Evolutionary conservation across 2,329 filamentous ascomycete species (phyloP), one percentile per base, ranked within the genome.

Genomic region (Cladosporium sp.): DNA sequence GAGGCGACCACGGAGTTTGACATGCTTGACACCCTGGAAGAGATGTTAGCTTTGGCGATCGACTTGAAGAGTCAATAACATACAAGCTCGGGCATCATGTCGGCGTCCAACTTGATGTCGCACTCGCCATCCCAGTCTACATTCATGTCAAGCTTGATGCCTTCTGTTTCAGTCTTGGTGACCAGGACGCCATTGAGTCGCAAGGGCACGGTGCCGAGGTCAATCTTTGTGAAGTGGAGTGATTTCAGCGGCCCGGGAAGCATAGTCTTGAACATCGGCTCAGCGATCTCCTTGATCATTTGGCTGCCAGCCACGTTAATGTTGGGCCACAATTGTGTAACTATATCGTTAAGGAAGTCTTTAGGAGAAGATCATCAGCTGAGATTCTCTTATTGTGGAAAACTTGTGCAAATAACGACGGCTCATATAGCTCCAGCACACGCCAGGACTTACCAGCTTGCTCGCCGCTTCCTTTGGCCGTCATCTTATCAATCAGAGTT

Each of bases 141-240:
- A 65, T 83, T 76, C 76, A 84, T 78, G 54, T 83, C 82, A 3
- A 84, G 75, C 73, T 82, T 83, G 71, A 84, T 82, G 16, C 80
- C 81, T 1, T 75, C 76, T 8, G 72, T 76, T 4, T 78, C 75
- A 5, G 78, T 79, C 75, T 81, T 83, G 71, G 80, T 78, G 2
- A 82, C 80, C 49, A 81, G 78, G 3, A 83, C 80, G 21, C 78
- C 75, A 3, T 76, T 77, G 8, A 84, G 68, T 21, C 67, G 70
- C 25, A 83, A 72, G 2, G 82, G 82, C 0, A 80, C 73, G 2
- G 70, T 63, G 0, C 82, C 82, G 10, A 84, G 71, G 48, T 83
- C 81, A 34, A 83, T 72, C 72, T 83, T 83, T 62, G 74, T 73
- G 68, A 83, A 84, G 11, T 75, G 73, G 43, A 84, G 74, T 4